These are phyloP conservation scores for Colletotrichum siamense DNA, from an alignment of 2,329 filamentous ascomycete species.

Conservation along the genomic window DNA sequence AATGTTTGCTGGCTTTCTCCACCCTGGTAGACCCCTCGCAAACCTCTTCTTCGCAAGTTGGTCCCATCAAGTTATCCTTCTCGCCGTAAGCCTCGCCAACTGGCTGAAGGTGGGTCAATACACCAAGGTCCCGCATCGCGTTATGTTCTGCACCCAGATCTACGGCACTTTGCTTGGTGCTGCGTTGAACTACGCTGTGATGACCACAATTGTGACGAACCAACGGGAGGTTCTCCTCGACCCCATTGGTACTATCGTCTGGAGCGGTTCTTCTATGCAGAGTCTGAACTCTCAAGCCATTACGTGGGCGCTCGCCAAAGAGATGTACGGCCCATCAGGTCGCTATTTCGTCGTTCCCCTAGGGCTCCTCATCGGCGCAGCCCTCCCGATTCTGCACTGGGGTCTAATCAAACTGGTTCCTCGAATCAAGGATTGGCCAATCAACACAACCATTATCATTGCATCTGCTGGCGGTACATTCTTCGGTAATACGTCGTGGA, in stretches of 20 bases:
- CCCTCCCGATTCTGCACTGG: constrained; percentile 40
- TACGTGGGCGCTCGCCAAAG: constrained; percentile 38
- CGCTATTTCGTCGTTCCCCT: constrained; percentile 43
- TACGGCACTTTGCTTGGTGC: constrained; percentile 45
- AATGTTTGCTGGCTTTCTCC: constrained; percentile 53
- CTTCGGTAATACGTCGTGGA: constrained; percentile 41
- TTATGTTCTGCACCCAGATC: constrained; percentile 45
- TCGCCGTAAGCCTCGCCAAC: constrained; percentile 33
- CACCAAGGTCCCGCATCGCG: constrained; percentile 41
- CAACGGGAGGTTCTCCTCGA: constrained; percentile 45
- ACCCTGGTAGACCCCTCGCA: constrained; percentile 42
- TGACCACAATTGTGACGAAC: constrained; percentile 47
- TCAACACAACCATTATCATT: constrained; percentile 46
- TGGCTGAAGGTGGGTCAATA: constrained; percentile 43
- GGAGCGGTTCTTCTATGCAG: constrained; percentile 54
- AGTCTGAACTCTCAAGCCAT: constrained; percentile 43
- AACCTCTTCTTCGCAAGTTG: constrained; percentile 48
- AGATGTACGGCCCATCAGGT: constrained; percentile 45
- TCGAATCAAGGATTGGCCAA: constrained; percentile 28
- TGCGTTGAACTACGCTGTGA: constrained; percentile 51
- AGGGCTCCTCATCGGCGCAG: constrained; percentile 45
- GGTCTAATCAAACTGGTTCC: constrained; percentile 31
- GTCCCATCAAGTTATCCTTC: constrained; percentile 36
- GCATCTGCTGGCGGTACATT: constrained; percentile 44
- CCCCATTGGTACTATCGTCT: constrained; percentile 47